Conservation (phyloP, 2,329 filamentous ascomycete genomes). For the Diaporthe vaccinii region DNA sequence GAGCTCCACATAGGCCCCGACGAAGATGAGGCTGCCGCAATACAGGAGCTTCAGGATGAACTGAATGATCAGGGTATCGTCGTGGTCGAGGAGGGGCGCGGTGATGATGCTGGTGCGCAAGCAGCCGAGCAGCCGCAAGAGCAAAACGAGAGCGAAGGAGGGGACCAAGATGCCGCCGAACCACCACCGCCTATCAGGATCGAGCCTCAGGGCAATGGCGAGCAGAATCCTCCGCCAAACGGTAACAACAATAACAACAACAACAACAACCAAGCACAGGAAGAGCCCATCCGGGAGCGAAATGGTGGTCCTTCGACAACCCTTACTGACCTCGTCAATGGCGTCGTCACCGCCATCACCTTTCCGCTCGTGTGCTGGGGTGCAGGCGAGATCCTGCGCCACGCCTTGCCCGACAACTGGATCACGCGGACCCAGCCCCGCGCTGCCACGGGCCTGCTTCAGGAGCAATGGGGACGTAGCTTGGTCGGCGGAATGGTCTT, state of each 20-base stretch:
- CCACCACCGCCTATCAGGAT: constrained; percentile 32
- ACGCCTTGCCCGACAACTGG: constrained; percentile 77
- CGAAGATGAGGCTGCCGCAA: constrained; percentile 50
- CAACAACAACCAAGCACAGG: constrained; percentile 41
- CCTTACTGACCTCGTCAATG: constrained; percentile 62
- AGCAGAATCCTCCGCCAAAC: constrained; percentile 39
- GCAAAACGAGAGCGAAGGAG: constrained; percentile 24
- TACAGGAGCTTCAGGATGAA: constrained; percentile 46
- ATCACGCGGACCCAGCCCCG: constrained; percentile 63
- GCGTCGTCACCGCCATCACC: constrained; percentile 71
- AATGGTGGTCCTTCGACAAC: constrained; percentile 48
- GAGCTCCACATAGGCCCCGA: constrained; percentile 49
- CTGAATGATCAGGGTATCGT: constrained; percentile 42
- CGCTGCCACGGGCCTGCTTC: constrained; percentile 73
- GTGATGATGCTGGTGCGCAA: constrained; percentile 6
- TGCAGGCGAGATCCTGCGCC: constrained; percentile 81
- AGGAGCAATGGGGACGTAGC: constrained; percentile 89
- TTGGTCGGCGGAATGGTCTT: constrained; percentile 90
- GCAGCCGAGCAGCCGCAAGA: constrained; percentile 27
- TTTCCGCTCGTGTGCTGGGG: constrained; percentile 86
- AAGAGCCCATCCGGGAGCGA: constrained; percentile 43
- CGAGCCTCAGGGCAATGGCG: constrained; percentile 32
- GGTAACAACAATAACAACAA: constrained; percentile 42
- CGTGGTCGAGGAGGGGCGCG: constrained; percentile 31
- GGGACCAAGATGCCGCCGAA: constrained; percentile 29